These are phyloP conservation scores for Rugonectria rugulosa DNA, from an alignment of 2,329 filamentous ascomycete genomes.

Conservation along the genomic window DNA sequence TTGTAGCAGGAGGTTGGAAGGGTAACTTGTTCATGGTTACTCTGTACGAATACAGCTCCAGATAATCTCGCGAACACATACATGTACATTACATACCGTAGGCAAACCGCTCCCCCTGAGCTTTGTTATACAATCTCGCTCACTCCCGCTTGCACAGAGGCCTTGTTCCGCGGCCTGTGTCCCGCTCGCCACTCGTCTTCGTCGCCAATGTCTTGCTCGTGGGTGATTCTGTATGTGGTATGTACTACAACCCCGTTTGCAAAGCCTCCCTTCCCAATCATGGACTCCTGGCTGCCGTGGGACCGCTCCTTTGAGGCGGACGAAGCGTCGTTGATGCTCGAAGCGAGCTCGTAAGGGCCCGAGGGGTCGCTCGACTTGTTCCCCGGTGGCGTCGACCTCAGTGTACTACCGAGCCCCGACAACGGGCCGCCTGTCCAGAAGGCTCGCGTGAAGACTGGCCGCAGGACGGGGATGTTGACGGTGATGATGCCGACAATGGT, in stretches of 20 bases:
- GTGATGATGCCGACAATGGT: constrained; percentile 49
- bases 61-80: neutral
- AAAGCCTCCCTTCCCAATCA: constrained; percentile 8
- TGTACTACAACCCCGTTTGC: constrained; percentile 21
- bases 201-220: neutral
- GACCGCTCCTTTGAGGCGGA: neutral
- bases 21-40: too few relatives aligned
- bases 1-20: too few relatives aligned
- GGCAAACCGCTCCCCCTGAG: neutral
- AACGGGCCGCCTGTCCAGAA: constrained; percentile 19
- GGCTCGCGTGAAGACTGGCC: constrained; percentile 18
- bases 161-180: constrained; percentile 13
- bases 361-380: constrained; percentile 20
- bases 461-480: constrained; percentile 40
- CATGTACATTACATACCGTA: neutral
- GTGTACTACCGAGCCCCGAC: neutral
- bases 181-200: constrained; percentile 18
- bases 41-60: too few relatives aligned
- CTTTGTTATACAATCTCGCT: constrained; percentile 1
- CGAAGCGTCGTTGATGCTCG: constrained; percentile 9
- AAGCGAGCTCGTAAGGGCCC: constrained; percentile 25
- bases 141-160: constrained; percentile 11
- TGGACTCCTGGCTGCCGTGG: constrained; percentile 27
- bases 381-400: constrained; percentile 5
- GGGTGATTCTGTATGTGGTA: constrained; percentile 23